Conservation (phyloP, 139 green algal species). For the Picochlorum sp. region DNA sequence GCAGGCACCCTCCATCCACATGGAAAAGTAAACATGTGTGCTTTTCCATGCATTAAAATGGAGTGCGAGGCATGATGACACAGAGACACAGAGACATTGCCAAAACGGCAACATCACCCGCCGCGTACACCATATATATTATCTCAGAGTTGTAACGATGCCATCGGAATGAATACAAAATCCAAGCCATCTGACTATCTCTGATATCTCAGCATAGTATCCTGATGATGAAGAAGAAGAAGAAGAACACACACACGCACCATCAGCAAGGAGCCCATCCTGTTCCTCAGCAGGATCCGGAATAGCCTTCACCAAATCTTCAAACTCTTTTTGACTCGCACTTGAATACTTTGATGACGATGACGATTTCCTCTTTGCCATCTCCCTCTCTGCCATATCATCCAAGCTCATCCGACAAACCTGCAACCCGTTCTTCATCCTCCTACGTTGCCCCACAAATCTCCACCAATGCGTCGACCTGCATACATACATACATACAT, state of each 20-base stretch:
- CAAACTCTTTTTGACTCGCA: background rate
- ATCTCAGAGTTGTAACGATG: conserved; percentile 32
- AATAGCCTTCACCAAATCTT: conserved; percentile 14
- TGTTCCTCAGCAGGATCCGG: conserved; percentile 6
- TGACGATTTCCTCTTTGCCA: background rate
- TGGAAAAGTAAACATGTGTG: no score
- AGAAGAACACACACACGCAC: background rate
- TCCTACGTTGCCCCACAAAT: no score
- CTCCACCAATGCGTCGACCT: no score
- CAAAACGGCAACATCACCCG: conserved; percentile 6
- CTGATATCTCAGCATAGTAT: background rate
- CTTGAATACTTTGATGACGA: background rate
- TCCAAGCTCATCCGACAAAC: background rate
- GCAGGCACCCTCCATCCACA: no score
- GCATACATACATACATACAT: no score
- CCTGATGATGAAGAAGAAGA: background rate
- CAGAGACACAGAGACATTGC: background rate
- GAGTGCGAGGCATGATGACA: background rate
- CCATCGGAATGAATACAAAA: conserved; percentile 8
- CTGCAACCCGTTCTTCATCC: no score
- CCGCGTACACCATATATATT: conserved; percentile 1
- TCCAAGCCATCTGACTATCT: conserved; percentile 27
- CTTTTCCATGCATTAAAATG: background rate
- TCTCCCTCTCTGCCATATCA: conserved; percentile 4
- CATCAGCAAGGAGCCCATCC: conserved; percentile 14